A percentile compares a stretch with the other conserved stretches of the same genome.
Conservation (phyloP, 345 rosid genomes). For the Dovyalis caffra region DNA sequence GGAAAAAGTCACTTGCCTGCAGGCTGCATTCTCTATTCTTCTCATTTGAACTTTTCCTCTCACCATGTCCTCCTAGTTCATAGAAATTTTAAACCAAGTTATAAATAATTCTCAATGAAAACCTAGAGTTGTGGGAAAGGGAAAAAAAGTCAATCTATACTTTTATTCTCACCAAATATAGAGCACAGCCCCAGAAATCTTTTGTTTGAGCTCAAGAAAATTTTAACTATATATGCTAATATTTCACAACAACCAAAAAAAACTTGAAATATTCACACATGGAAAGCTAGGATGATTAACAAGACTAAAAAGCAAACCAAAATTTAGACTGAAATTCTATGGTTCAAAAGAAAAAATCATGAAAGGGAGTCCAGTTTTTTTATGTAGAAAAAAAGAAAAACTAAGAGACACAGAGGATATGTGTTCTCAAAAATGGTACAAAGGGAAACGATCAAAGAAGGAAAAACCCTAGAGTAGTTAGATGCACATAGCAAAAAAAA, state of each 20-base stretch:
- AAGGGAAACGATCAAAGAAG: background rate
- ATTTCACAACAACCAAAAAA: no score
- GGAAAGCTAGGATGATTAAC: no score
- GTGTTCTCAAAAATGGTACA: background rate
- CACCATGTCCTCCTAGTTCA: constrained; percentile 41
- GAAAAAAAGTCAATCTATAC: background rate
- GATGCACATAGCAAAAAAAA: background rate
- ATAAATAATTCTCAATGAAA: background rate
- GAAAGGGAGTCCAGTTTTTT: no score
- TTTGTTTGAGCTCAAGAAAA: background rate
- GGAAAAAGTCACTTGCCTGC: constrained; percentile 63
- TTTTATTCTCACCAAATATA: no score
- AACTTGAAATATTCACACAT: no score
- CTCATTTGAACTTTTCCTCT: constrained; percentile 63
- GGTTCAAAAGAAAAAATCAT: no score
- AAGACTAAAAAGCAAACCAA: no score
- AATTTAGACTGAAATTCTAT: no score
- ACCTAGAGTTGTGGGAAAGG: constrained; percentile 8
- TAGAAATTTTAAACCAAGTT: background rate
- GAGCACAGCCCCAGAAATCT: background rate
- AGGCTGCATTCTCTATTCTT: constrained; percentile 51
- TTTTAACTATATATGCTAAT: no score
- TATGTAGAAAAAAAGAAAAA: background rate
- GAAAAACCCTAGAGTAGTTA: constrained; percentile 22
- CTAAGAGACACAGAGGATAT: no score